A percentile compares a stretch with the other conserved stretches of the same genome.
Conservation (phyloP, 2,329 filamentous ascomycete species). For the Aspergillus japonicus region DNA sequence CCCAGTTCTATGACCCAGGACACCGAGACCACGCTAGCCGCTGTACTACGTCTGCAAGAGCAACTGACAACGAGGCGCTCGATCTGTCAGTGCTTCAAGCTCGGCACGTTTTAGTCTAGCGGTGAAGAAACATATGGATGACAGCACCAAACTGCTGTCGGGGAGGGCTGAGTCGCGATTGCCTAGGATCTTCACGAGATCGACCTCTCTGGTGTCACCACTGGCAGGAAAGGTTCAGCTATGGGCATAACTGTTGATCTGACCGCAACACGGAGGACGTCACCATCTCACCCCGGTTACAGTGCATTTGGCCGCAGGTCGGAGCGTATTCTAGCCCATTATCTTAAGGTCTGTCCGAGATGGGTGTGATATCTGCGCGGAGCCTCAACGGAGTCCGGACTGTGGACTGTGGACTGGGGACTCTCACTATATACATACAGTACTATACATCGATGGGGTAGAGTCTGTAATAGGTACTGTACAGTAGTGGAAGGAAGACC, state of each 20-base stretch:
- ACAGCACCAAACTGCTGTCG: neutral
- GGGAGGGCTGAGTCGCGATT: too few species aligned
- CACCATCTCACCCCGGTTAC: neutral
- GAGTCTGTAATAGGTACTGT: too few species aligned
- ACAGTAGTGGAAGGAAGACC: too few species aligned
- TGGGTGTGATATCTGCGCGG: too few species aligned
- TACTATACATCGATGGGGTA: too few species aligned
- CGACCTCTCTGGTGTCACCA: neutral
- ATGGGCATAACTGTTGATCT: neutral
- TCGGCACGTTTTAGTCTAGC: neutral
- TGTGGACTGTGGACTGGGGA: too few species aligned
- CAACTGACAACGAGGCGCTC: neutral
- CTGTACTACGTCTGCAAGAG: neutral
- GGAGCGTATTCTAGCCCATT: neutral
- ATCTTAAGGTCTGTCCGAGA: too few species aligned
- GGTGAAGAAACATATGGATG: neutral
- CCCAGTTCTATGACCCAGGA: too few species aligned
- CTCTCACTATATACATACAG: too few species aligned
- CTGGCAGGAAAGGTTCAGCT: neutral
- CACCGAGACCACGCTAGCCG: neutral
- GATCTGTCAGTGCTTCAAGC: neutral
- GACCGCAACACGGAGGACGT: neutral
- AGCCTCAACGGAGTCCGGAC: too few species aligned
- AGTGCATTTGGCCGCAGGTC: neutral
- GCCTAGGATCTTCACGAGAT: neutral